These are phyloP conservation scores for Phylloporus rhodoxanthus DNA, from an alignment of 768 basidiomycete species.

Conservation along the genomic window DNA sequence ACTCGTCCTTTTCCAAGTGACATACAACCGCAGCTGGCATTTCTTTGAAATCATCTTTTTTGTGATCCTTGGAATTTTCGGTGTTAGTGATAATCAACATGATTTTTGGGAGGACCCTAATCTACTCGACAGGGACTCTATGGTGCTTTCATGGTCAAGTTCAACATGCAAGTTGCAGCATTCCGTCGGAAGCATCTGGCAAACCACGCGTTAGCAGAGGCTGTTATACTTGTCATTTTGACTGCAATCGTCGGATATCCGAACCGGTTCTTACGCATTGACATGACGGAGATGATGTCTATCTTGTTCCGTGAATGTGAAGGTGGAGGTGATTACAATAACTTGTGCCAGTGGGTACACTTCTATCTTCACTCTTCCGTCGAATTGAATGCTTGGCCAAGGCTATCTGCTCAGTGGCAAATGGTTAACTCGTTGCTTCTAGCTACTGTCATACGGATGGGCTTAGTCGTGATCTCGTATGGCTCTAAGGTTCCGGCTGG, in stretches of 20 bases:
- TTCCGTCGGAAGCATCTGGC: constrained; percentile 89
- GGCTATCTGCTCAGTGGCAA: constrained; percentile 86
- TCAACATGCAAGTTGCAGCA: constrained; percentile 90
- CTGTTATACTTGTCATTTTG: constrained; percentile 75
- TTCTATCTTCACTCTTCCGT: background rate
- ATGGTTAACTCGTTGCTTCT: constrained; percentile 90
- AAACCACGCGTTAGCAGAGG: constrained; percentile 82
- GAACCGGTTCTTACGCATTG: constrained; percentile 90
- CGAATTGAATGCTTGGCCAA: constrained; percentile 28
- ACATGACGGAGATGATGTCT: constrained; percentile 96
- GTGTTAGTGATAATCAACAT: constrained; percentile 46
- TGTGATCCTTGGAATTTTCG: constrained; percentile 91
- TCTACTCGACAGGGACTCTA: constrained; percentile 71
- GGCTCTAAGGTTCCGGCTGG: constrained; percentile 96
- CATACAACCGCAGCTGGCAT: constrained; percentile 97
- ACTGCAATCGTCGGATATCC: constrained; percentile 92
- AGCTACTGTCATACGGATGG: constrained; percentile 84
- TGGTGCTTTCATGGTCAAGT: constrained; percentile 94
- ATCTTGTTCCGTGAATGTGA: constrained; percentile 96
- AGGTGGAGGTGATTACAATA: constrained; percentile 83
- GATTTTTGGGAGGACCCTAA: constrained; percentile 7
- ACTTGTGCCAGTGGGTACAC: constrained; percentile 85
- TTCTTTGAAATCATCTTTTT: constrained; percentile 98
- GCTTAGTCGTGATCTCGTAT: constrained; percentile 86
- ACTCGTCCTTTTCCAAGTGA: constrained; percentile 95